Conservation (phyloP, 164 flowering plant species). For the Piper longum region DNA sequence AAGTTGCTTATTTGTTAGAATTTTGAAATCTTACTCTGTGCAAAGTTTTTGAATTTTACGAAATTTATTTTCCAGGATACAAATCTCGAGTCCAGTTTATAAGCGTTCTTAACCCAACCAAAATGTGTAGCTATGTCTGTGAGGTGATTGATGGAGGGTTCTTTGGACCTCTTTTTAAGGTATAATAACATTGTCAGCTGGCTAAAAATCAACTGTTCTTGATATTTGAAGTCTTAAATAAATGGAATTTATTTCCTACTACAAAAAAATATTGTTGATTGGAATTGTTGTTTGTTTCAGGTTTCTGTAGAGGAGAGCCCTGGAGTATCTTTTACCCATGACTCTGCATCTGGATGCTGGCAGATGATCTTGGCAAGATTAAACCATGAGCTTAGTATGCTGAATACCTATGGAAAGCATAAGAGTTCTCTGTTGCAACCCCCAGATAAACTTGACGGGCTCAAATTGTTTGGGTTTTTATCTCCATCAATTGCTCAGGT, state of each 20-base stretch:
- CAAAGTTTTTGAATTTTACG: neutral
- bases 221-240: neutral
- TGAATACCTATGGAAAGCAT: constrained; percentile 13
- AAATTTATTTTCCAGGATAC: constrained; percentile 34
- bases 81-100: constrained; percentile 51
- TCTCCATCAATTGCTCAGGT: constrained; percentile 54
- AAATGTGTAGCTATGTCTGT: constrained; percentile 37
- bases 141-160: constrained; percentile 75
- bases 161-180: constrained; percentile 80
- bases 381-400: constrained; percentile 30
- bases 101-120: constrained; percentile 39
- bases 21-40: neutral
- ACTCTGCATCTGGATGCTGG: constrained; percentile 64
- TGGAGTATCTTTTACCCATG: constrained; percentile 24
- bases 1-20: neutral
- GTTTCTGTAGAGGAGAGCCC: constrained; percentile 55
- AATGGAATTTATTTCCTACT: neutral
- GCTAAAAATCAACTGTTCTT: neutral
- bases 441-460: constrained; percentile 36
- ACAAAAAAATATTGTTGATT: neutral
- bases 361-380: constrained; percentile 48
- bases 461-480: constrained; percentile 70
- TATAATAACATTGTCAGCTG: constrained; percentile 3
- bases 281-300: constrained; percentile 20
- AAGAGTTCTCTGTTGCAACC: constrained; percentile 18